Conservation (phyloP, 2,329 filamentous ascomycete species). For the Cryoendolithus antarcticus region DNA sequence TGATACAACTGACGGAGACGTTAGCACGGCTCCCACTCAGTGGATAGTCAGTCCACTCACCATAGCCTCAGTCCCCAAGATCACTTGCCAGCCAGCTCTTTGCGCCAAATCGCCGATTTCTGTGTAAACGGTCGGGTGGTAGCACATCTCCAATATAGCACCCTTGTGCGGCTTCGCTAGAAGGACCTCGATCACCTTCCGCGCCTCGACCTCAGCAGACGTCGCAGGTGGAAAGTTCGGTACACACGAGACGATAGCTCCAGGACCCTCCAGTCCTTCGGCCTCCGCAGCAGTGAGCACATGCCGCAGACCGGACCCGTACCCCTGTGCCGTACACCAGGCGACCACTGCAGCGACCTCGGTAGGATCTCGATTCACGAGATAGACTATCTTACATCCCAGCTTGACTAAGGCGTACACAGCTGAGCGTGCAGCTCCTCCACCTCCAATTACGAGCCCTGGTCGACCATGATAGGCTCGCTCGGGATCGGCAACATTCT, state of each 20-base stretch:
- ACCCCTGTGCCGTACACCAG: constrained; percentile 49
- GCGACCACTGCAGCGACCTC: constrained; percentile 57
- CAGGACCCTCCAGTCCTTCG: constrained; percentile 43
- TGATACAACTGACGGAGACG: constrained; percentile 1
- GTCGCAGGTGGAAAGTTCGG: constrained; percentile 63
- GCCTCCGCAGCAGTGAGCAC: constrained; percentile 53
- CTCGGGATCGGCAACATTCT: constrained; percentile 32
- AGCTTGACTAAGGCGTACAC: constrained; percentile 66
- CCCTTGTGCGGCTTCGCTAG: constrained; percentile 44
- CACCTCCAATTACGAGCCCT: constrained; percentile 63
- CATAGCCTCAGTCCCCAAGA: constrained; percentile 63
- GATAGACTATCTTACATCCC: constrained; percentile 55
- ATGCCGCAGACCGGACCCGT: constrained; percentile 48
- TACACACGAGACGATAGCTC: constrained; percentile 60
- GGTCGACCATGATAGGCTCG: constrained; percentile 45
- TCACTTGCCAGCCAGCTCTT: constrained; percentile 56
- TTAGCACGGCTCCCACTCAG: no score
- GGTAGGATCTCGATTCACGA: constrained; percentile 58
- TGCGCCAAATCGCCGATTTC: constrained; percentile 50
- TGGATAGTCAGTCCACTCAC: not conserved
- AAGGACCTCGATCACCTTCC: constrained; percentile 43
- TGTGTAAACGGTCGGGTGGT: constrained; percentile 61
- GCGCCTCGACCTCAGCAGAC: constrained; percentile 47
- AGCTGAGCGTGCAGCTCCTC: constrained; percentile 65
- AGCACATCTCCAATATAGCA: constrained; percentile 70